Evolutionary conservation across 352 stramenopile genomes (phyloP), one percentile per base, ranked within the genome.

Genomic region (Globisporangium megalacanthum): DNA sequence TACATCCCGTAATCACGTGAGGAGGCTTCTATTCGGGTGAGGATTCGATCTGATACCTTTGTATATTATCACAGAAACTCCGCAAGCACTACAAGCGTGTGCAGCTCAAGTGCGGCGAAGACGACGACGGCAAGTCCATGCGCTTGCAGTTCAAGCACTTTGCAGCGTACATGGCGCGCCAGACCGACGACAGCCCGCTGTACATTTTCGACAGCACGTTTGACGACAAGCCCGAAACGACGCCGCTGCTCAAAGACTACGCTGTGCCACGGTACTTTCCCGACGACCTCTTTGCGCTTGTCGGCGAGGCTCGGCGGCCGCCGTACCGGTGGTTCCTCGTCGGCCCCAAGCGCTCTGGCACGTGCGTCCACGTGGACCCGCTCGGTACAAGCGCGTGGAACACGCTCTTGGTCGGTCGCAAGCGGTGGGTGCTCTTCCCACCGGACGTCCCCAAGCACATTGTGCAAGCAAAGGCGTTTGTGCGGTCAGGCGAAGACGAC

Each of bases 191-290:
- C 59, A 89, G 85, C 41, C 96, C 95, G 36, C 63, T 99, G 29
- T 99, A 99, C 72, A 84, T 99, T n/a, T 99, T 99, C 62, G 96
- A 99, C 85, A 95, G 92, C 66, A 89, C 81, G 3, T 98, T 98
- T 65, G 88, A 93, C 73, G 62, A 89, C 72, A 65, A 94, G 62
- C 62, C 75, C 41, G 81, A 89, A 49, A 92, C 82, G 31, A 91
- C 92, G 54, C 71, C 75, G 37, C 65, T 92, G 42, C 65, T 92
- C 2, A 60, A 69, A 3, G 87, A 94, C 62, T 96, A 94, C 66
- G 72, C 66, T 0, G 81, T 94, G 22, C 86, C 85, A 1, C 71
- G 70, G 33, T 96, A 95, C 61, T 93, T 95, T 45, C 65, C 70
- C 0, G 77, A 93, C 47, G 84, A 94, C 48, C 78, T 97, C 8